Conservation (phyloP, 352 stramenopile genomes). For the Phytopythium montanum region DNA sequence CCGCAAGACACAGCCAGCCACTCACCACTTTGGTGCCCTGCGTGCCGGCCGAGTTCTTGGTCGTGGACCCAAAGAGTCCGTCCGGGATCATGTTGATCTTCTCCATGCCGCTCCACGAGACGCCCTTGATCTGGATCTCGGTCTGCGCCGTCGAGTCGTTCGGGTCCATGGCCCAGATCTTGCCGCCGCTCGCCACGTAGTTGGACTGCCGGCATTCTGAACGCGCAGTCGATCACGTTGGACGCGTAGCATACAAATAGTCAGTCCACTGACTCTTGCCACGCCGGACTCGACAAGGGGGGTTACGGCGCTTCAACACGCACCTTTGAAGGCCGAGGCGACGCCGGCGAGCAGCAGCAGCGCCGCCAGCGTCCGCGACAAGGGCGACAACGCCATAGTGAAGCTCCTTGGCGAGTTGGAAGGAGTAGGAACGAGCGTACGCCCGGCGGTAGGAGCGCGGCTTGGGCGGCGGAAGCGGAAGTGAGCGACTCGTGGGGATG, state of each 20-base stretch:
- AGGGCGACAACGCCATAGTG: not conserved
- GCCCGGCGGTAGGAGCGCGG: not conserved
- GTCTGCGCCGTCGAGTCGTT: constrained; percentile 29
- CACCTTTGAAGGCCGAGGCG: constrained; percentile 2
- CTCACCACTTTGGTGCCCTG: constrained; percentile 45
- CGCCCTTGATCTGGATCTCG: constrained; percentile 59
- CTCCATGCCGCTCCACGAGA: constrained; percentile 67
- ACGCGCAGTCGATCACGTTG: too few relatives aligned
- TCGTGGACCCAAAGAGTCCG: constrained; percentile 38
- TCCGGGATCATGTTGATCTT: constrained; percentile 66
- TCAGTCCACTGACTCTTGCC: not conserved
- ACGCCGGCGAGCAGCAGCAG: not conserved
- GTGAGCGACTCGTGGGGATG: not conserved
- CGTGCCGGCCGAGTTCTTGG: constrained; percentile 28
- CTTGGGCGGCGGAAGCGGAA: not conserved
- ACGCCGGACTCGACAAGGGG: too few relatives aligned
- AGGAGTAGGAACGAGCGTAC: not conserved
- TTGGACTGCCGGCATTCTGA: constrained; percentile 60
- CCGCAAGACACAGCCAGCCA: constrained; percentile 1
- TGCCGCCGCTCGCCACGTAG: constrained; percentile 48
- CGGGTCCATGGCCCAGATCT: constrained; percentile 55
- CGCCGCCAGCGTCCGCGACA: not conserved
- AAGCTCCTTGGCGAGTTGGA: not conserved
- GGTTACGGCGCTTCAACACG: too few relatives aligned
- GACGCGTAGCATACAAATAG: too few relatives aligned